Conservation (phyloP, 768 basidiomycete species). For the Butyriboletus loyo region DNA sequence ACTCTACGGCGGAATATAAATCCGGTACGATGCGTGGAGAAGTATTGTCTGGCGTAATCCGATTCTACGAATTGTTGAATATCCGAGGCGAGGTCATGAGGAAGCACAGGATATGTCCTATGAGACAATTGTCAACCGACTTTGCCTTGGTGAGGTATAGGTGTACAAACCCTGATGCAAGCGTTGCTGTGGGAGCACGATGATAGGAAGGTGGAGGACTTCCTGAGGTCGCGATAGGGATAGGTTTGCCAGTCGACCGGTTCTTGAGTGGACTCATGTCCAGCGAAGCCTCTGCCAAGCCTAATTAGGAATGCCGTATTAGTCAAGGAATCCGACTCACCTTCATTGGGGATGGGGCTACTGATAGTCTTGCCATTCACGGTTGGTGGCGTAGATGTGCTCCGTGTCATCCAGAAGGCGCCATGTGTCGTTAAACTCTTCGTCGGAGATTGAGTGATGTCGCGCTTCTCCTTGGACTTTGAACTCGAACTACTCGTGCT, state of each 20-base stretch:
- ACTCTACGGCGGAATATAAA: conserved; percentile 81
- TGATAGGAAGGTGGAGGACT: conserved; percentile 19
- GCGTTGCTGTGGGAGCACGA: conserved; percentile 39
- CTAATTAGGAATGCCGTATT: neutral
- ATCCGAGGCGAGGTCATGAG: conserved; percentile 75
- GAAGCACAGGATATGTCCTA: conserved; percentile 76
- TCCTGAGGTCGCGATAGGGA: conserved; percentile 46
- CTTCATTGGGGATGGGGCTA: conserved; percentile 64
- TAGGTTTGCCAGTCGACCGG: conserved; percentile 58
- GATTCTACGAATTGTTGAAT: conserved; percentile 86
- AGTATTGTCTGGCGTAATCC: conserved; percentile 83
- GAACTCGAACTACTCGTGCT: conserved; percentile 30
- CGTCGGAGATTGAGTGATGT: conserved; percentile 42
- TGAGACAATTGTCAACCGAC: conserved; percentile 12
- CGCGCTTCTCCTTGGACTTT: conserved; percentile 31
- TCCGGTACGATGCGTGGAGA: conserved; percentile 86
- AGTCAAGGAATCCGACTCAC: conserved; percentile 36
- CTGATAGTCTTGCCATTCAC: conserved; percentile 67
- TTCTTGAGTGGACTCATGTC: conserved; percentile 77
- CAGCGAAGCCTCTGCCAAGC: conserved; percentile 53
- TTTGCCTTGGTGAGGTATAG: neutral
- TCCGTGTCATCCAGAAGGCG: conserved; percentile 34
- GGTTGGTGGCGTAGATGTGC: conserved; percentile 38
- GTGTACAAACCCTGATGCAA: conserved; percentile 62
- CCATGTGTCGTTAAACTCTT: conserved; percentile 39